These are phyloP conservation scores for Amanita thiersii DNA, from an alignment of 768 basidiomycete species.

Conservation along the genomic window DNA sequence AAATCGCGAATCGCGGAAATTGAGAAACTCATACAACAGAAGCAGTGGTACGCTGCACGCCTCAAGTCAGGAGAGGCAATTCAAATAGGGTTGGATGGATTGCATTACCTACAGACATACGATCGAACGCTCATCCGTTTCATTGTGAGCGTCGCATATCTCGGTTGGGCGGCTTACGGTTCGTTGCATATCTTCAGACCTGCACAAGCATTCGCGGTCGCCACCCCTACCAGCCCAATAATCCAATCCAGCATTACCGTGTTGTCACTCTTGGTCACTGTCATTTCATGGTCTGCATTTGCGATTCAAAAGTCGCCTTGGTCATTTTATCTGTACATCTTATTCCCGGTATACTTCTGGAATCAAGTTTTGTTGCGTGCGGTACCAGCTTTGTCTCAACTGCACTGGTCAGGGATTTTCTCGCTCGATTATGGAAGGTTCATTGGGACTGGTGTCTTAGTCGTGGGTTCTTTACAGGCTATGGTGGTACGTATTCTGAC, in stretches of 20 bases:
- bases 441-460: constrained; percentile 15
- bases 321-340: constrained; percentile 69
- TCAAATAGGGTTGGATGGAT: constrained; percentile 42
- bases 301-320: constrained; percentile 56
- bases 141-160: constrained; percentile 66
- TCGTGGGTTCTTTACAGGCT: constrained; percentile 41
- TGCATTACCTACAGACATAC: constrained; percentile 81
- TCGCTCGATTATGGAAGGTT: constrained; percentile 4
- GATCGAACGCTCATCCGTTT: constrained; percentile 64
- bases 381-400: constrained; percentile 10
- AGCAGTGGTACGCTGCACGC: constrained; percentile 43
- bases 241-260: constrained; percentile 9
- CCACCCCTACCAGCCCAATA: neutral
- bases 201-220: constrained; percentile 13
- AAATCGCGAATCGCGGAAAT: constrained; percentile 30
- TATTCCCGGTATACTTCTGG: constrained; percentile 79
- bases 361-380: constrained; percentile 35
- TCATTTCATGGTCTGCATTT: constrained; percentile 42
- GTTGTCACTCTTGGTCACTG: constrained; percentile 17
- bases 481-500: constrained; percentile 57
- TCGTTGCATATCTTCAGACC: constrained; percentile 49
- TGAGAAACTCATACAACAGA: constrained; percentile 31
- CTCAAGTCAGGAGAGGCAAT: constrained; percentile 44
- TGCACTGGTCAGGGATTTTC: constrained; percentile 3
- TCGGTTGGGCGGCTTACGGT: constrained; percentile 70